These are phyloP conservation scores for Penicillium sp. DNA, from an alignment of 2,329 filamentous ascomycete genomes.

Conservation along the genomic window DNA sequence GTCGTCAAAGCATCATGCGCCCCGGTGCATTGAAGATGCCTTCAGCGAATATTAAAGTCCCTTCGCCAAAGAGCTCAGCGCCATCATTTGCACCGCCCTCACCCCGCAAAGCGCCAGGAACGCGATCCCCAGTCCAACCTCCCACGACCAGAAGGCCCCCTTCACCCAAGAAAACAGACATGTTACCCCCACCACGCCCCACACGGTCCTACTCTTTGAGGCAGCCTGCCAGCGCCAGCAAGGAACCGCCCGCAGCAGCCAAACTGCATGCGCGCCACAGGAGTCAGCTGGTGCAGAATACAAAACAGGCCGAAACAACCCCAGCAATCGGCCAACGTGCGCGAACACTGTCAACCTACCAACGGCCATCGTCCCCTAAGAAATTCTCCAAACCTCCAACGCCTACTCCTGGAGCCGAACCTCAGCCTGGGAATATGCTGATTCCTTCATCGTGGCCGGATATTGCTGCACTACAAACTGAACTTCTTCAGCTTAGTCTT, in stretches of 20 bases:
- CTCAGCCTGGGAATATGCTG: constrained; percentile 18
- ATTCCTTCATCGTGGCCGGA: constrained; percentile 34
- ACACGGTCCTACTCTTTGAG: constrained; percentile 36
- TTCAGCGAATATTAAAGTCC: constrained; percentile 12
- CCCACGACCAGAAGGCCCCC: constrained; percentile 10
- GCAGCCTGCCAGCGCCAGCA: constrained; percentile 27
- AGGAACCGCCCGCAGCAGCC: constrained; percentile 10
- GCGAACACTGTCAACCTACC: constrained; percentile 35
- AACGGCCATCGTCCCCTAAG: constrained; percentile 39
- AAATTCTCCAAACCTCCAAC: constrained; percentile 30
- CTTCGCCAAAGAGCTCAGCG: constrained; percentile 19
- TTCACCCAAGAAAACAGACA: constrained; percentile 30
- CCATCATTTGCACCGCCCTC: constrained; percentile 19
- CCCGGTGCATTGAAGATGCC: constrained; percentile 23
- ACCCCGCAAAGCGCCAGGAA: constrained; percentile 20
- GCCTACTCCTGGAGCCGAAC: constrained; percentile 11
- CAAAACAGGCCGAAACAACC: constrained; percentile 17
- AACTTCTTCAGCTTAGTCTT: constrained; percentile 43
- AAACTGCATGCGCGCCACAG: constrained; percentile 34
- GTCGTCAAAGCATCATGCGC: constrained; percentile 31
- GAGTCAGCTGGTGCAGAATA: constrained; percentile 30
- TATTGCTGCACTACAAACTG: constrained; percentile 37
- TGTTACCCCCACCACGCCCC: constrained; percentile 34
- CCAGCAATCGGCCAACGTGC: constrained; percentile 19
- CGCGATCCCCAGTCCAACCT: constrained; percentile 10